Base-by-base conservation (phyloP, 208 protist genomes). In the Borovskyia barvae region DNA sequence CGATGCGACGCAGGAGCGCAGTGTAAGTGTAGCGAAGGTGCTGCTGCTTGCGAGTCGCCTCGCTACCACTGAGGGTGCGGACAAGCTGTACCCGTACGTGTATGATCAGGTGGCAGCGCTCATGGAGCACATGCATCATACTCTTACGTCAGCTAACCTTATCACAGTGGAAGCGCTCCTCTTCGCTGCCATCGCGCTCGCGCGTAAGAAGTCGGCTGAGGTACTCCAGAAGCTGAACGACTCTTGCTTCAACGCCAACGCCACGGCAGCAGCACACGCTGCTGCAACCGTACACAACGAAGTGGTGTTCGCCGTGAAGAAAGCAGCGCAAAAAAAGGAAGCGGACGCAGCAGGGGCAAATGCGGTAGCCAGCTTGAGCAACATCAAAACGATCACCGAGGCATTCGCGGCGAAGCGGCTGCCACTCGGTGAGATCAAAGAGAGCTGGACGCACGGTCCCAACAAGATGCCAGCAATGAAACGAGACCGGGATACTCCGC, bases 141-240 rank as follows among this genome's bases (percentile, higher is more conserved):
- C 67, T 12, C 61, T 67, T 60, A 80, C 61, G 29, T 72, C 80
- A 5, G 75, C 68, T 2, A 85, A 90, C 61, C 62, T 90, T 9
- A 73, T 75, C 39, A 80, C 72, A 3, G 57, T 93, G 24, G 89
- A 95, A 73, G 79, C 77, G 11, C 37, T 95, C 2, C 71, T 95
- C 15, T 76, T 91, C 49, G 76, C 81, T n/a, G 54, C 77, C 25
- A 72, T 80, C 12, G 60, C 59, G 11, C 36, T 90, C n/a, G 75
- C 77, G 1, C 66, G 66, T 14, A 84, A 86, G 71, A 76, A 77
- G 43, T 63, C 80, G 1, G 42, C 58, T 2, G 85, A 87, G 62
- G 66, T 75, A 24, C 66, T 92, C 33, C 76, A 85, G 55, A 66
- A 73, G 53, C 71, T 95, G 29, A 77, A 87, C 53, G 77, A 89